A percentile compares a stretch with the other conserved stretches of the same genome.
Evolutionary conservation across 192 early-diverging fungal species (phyloP).

Genomic region (Haplosporangium gracile): DNA sequence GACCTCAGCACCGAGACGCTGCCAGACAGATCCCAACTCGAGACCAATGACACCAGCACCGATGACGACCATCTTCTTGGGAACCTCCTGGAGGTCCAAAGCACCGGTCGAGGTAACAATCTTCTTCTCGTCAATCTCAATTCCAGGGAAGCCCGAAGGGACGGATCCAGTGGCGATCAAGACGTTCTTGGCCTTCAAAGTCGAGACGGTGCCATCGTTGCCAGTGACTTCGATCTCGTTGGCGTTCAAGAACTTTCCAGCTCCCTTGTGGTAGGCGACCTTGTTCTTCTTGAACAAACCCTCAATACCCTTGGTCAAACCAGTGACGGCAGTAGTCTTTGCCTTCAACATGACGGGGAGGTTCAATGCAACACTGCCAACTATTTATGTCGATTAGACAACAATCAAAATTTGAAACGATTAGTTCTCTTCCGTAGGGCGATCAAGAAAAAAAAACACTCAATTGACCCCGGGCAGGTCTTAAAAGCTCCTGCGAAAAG

Average conservation of each 20-base stretch:
- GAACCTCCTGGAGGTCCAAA: constrained; percentile 91
- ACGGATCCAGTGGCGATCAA: constrained; percentile 99
- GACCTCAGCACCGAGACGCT: constrained; percentile 92
- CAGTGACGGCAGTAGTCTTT: constrained; percentile 90
- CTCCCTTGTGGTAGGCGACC: constrained; percentile 96
- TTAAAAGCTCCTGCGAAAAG: background rate
- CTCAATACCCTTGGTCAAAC: constrained; percentile 94
- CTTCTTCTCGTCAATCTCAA: constrained; percentile 95
- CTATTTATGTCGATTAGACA: constrained; percentile 48
- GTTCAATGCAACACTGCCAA: constrained; percentile 86
- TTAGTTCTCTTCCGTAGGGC: background rate
- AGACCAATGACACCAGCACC: constrained; percentile 99
- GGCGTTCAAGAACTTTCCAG: constrained; percentile 82
- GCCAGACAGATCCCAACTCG: constrained; percentile 99
- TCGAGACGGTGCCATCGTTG: constrained; percentile 79
- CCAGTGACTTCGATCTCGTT: constrained; percentile 88
- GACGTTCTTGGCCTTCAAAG: constrained; percentile 93
- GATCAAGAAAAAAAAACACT: background rate
- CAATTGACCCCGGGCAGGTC: background rate
- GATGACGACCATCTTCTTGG: constrained; percentile 98
- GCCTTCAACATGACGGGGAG: constrained; percentile 90
- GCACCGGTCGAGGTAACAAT: constrained; percentile 99
- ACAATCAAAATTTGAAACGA: background rate
- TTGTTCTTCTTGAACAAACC: constrained; percentile 98
- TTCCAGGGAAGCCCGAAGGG: constrained; percentile 91